Evolutionary conservation across 139 green algal genomes (phyloP).

Genomic region (Pleodorina starrii): DNA sequence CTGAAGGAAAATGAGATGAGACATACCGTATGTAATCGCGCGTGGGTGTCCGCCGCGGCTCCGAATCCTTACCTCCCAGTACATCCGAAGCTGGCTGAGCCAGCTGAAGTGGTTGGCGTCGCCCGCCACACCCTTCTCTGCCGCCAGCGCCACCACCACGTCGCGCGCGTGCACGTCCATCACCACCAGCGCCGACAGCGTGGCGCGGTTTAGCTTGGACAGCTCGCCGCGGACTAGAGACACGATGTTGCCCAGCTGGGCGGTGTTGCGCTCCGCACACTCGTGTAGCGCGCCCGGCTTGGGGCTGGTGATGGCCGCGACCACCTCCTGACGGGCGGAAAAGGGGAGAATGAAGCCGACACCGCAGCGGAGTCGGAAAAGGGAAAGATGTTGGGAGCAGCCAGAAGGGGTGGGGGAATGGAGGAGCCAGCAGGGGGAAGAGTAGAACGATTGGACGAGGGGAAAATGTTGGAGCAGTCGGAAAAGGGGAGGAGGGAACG

Average conservation of each 20-base stretch:
- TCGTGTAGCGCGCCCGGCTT: constrained; percentile 26
- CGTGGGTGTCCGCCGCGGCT: no score
- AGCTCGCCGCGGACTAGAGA: constrained; percentile 73
- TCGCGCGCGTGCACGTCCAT: constrained; percentile 90
- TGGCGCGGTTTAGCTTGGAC: constrained; percentile 76
- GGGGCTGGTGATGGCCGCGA: constrained; percentile 41
- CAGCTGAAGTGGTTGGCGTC: constrained; percentile 78
- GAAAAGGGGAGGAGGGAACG: no score
- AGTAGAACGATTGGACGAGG: no score
- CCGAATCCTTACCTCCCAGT: constrained; percentile 78
- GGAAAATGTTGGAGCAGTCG: no score
- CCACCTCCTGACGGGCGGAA: constrained; percentile 27
- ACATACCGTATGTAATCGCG: no score
- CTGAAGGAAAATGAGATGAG: no score
- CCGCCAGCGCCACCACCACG: constrained; percentile 67
- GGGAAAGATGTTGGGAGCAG: no score
- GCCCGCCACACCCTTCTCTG: constrained; percentile 61
- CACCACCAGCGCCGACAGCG: constrained; percentile 82
- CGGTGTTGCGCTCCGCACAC: constrained; percentile 55
- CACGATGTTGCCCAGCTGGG: constrained; percentile 66
- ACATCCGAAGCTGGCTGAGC: constrained; percentile 84
- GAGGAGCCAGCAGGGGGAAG: no score
- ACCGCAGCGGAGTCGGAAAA: no score
- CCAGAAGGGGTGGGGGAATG: no score
- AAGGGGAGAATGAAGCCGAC: no score